Evolutionary conservation across 495 filamentous ascomycete species (phyloP).

Genomic region (Penicillium lagena): DNA sequence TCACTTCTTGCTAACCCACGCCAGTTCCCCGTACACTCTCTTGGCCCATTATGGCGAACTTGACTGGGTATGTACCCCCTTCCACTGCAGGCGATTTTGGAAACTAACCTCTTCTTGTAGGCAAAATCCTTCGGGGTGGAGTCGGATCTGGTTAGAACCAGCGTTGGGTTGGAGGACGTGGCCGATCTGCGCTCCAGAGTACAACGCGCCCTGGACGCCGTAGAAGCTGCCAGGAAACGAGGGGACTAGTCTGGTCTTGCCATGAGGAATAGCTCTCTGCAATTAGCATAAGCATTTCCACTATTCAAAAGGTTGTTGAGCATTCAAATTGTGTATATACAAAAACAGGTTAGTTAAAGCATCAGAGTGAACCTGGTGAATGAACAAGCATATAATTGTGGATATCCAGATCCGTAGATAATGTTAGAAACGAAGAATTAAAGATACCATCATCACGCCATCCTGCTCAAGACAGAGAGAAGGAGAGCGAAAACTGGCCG

Average conservation of each 20-base stretch:
- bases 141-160: slow-evolving; percentile 71
- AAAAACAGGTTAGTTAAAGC: not conserved
- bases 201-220: slow-evolving; percentile 42
- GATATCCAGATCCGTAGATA: slow-evolving; percentile 12
- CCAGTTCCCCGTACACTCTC: slow-evolving; percentile 78
- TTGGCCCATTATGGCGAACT: slow-evolving; percentile 89
- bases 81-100: slow-evolving; percentile 43
- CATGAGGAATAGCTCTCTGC: no score
- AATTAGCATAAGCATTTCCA: no score
- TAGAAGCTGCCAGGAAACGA: slow-evolving; percentile 16
- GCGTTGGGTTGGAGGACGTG: slow-evolving; percentile 82
- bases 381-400: slow-evolving; percentile 5
- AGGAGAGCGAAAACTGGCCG: slow-evolving; percentile 1
- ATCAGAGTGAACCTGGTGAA: not conserved
- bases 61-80: slow-evolving; percentile 60
- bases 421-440: slow-evolving; percentile 3
- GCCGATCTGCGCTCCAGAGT: slow-evolving; percentile 49
- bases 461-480: not conserved
- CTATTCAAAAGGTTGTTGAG: not conserved
- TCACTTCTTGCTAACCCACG: slow-evolving; percentile 10
- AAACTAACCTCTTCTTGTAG: slow-evolving; percentile 27
- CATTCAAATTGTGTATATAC: slow-evolving; percentile 2
- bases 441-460: slow-evolving; percentile 3
- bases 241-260: no score
- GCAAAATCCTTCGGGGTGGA: slow-evolving; percentile 74